Base-by-base conservation (phyloP, 2,329 filamentous ascomycete genomes). In the Phoma sp. region DNA sequence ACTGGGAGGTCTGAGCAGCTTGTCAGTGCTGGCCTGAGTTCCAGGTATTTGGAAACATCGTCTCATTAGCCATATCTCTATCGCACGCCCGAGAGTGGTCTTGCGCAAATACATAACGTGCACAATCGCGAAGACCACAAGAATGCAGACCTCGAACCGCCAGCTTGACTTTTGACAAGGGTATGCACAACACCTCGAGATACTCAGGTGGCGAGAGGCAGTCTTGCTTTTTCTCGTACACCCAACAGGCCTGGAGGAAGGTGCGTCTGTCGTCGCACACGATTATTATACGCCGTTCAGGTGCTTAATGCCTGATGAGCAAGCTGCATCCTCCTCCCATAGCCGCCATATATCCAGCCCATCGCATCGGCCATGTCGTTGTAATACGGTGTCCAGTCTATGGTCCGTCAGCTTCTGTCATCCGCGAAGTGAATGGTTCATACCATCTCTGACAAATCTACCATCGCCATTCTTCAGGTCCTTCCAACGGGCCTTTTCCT, bases 311-410 rank as follows among this genome's bases (percentile, higher is more conserved):
- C 71, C 9, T 60, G 50, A 27, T 67, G 62, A 11, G 71, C 70
- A 18, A 73, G 55, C 37, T 71, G 64, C 61, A 68, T 68, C 23
- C 71, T 58, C 41, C 68, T 57, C 3, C 67, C 65, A 60, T 65
- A 70, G 7, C 70, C 71, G 5, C 70, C 70, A 46, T 74, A 74
- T 10, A 74, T 60, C 71, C 71, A 74, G 2, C 67, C 68, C 24
- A 70, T 62, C 10, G 70, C 70, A 51, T 74, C 71, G 4, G 70
- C 68, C 68, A 70, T 71, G 45, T 74, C 68, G 44, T 72, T 64
- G 47, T 71, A 60, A 40, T 73, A 73, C 1, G 71, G 70, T 9
- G 37, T 61, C 70, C 70, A 74, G 51, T 66, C 71, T 73, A 43
- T 14, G 14, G 1, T 22, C 24, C 13, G 25, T 63, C 25, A 62